These are phyloP conservation scores for Tricharina praecox DNA, from an alignment of 495 filamentous ascomycete genomes.

Conservation along the genomic window DNA sequence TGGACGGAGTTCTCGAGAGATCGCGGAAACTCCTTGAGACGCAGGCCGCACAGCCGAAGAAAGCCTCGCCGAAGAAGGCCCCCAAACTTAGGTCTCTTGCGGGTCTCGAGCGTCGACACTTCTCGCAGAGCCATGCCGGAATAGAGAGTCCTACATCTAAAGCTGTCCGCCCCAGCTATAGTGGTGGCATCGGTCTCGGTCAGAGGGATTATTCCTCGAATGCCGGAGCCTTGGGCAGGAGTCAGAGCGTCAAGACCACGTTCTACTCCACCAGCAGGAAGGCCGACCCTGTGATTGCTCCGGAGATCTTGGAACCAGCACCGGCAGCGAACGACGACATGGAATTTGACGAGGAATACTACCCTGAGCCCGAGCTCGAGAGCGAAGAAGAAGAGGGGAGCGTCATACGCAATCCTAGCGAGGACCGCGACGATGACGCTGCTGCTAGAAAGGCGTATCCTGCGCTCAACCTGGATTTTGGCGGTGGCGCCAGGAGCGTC, in stretches of 20 bases:
- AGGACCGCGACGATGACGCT: constrained; percentile 7
- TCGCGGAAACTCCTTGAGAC: constrained; percentile 73
- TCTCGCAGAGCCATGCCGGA: constrained; percentile 74
- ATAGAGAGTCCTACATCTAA: constrained; percentile 43
- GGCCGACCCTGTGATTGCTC: constrained; percentile 27
- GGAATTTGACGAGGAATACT: constrained; percentile 18
- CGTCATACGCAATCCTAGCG: constrained; percentile 12
- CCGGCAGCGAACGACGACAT: constrained; percentile 5
- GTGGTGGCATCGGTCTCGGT: constrained; percentile 31
- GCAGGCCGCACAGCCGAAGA: constrained; percentile 35
- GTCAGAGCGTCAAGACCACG: constrained; percentile 50
- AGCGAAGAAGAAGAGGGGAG: constrained; percentile 17
- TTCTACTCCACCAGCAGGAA: constrained; percentile 50
- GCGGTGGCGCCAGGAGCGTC: constrained; percentile 12
- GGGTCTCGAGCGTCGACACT: constrained; percentile 56
- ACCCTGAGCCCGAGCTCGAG: constrained; percentile 18
- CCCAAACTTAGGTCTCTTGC: too few species aligned
- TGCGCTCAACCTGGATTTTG: constrained; percentile 19
- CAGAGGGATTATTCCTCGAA: constrained; percentile 29
- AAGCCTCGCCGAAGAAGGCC: constrained; percentile 16
- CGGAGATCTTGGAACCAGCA: constrained; percentile 26
- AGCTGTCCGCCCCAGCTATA: constrained; percentile 34
- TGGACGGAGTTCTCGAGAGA: constrained; percentile 90
- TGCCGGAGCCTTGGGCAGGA: constrained; percentile 42
- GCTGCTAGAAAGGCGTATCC: constrained; percentile 22